Base-by-base conservation (phyloP, 768 basidiomycete genomes). In the Krasilnikovozyma curviuscula region DNA sequence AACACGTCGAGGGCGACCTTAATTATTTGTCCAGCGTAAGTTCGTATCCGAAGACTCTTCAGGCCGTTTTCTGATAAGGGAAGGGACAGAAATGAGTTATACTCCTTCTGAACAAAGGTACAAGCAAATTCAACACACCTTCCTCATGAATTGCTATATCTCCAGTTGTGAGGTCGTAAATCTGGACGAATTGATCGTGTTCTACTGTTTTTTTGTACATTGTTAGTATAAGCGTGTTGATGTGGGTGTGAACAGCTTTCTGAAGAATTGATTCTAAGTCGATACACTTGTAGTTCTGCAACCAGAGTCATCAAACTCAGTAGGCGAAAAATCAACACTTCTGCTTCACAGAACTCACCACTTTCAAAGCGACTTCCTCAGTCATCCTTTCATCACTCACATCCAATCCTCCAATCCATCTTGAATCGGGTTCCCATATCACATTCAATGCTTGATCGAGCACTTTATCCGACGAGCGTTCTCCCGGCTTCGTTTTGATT, bases 21-120 rank as follows among this genome's bases (percentile, higher is more conserved):
- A 18, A 84, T 77, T 14, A 78, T 66, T 57, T 85, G 80, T 51
- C 81, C 79, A 2, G 77, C 77, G 55, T 80, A 83, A 16, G 86
- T 66, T 55, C 76, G 74, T 10, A 81, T 69, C 24, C 71, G 77
- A 38, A 88, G 69, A 28, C 74, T 73, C 54, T 72, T 71, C 14
- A 66, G 59, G 38, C 71, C 71, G 31, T 28, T 12, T 9, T 50
- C 49, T 50, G 35, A 13, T 29, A 30, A 2, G 25, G 18, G 28
- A 16, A 16, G 7, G 9, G 5, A 32, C 16, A 21, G 40, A 27
- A 1, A 40, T 13, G n/a, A 32, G 10, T 16, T 18, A n/a, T n/a
- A n/a, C n/a, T n/a, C n/a, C n/a, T 16, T 13, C 28, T 9, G 24
- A 13, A 16, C 7, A 39, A 12, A 48, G n/a, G 24, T 2, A 21